phyloP scores from a whole-genome alignment of 257 asterid genomes.

The Rauvolfia tetraphylla region DNA sequence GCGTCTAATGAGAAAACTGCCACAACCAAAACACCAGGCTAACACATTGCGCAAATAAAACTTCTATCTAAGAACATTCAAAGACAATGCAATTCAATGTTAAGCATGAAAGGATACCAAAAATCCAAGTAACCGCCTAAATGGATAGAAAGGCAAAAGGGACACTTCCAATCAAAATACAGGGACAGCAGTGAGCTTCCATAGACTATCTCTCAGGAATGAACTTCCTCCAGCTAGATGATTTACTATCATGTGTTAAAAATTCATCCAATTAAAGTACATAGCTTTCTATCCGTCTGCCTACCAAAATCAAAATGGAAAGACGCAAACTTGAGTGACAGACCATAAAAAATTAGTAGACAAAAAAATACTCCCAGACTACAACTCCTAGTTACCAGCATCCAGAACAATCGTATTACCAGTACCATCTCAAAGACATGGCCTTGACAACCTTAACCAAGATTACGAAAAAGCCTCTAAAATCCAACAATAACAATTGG shows the following conservation, averaged over 20 bases:
- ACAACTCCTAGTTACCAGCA: background rate
- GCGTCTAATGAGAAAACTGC: background rate
- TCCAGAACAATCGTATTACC: background rate
- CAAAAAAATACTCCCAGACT: background rate
- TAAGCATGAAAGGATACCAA: background rate
- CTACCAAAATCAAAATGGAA: background rate
- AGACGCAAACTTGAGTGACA: background rate
- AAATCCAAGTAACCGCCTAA: background rate
- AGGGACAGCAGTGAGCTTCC: background rate
- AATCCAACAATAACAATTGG: background rate
- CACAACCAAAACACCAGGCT: background rate
- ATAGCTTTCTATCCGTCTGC: background rate
- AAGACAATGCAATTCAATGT: background rate
- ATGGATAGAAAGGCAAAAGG: background rate
- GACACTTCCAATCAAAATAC: background rate
- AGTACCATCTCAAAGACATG: background rate
- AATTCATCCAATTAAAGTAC: background rate
- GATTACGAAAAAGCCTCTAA: background rate
- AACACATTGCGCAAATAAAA: background rate
- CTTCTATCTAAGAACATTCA: background rate
- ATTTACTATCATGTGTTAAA: background rate
- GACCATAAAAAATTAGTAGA: background rate
- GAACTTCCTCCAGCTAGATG: background rate
- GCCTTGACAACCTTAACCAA: background rate
- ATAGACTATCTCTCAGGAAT: background rate